Base-by-base conservation (phyloP, 2,329 filamentous ascomycete species). In the Xylogone sp. region DNA sequence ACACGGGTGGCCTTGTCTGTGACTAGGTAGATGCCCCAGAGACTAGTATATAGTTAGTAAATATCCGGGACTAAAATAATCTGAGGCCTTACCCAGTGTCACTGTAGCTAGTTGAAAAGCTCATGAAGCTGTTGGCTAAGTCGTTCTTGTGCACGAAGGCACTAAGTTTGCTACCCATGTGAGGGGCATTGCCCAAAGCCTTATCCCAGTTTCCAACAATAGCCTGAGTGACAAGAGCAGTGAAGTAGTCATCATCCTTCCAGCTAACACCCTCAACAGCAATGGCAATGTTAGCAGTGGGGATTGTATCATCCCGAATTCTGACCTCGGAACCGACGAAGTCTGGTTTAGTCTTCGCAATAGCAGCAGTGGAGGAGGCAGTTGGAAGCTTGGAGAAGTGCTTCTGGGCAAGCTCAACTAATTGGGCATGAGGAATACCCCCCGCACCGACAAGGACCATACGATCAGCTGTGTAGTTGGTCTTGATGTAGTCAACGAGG, bases 161-260 rank as follows among this genome's bases (percentile, higher is more conserved):
- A 79, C 90, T 96, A 66, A 99, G 90, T 83, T 95, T 97, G 88
- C 91, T 96, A 66, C 95, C 94, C 69, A 97, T 87, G 79, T 97
- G 94, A 60, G 92, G 87, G 54, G 94, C 94, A 75, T 94, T 96
- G 69, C 95, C 94, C 85, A 97, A 93, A 63, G 94, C 89, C 76
- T 94, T 94, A 79, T 99, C 94, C 86, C 96, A 99, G 86, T 99
- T 99, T 70, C 94, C 94, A 62, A 99, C 92, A 65, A 99, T 97
- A 66, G 94, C 94, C 81, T 99, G 94, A 53, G 94, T 90, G 61
- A 99, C 93, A 52, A 99, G 82, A 57, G 89, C 95, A 64, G 94
- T 97, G 80, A 97, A 99, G 83, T 99, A 99, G 76, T 97, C 93
- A 57, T 95, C 89, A 64, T 96, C 93, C 78, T 90, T 96, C 94